Evolutionary conservation across 352 stramenopile genomes (phyloP).

Genomic region (Globisporangium recalcitrans): DNA sequence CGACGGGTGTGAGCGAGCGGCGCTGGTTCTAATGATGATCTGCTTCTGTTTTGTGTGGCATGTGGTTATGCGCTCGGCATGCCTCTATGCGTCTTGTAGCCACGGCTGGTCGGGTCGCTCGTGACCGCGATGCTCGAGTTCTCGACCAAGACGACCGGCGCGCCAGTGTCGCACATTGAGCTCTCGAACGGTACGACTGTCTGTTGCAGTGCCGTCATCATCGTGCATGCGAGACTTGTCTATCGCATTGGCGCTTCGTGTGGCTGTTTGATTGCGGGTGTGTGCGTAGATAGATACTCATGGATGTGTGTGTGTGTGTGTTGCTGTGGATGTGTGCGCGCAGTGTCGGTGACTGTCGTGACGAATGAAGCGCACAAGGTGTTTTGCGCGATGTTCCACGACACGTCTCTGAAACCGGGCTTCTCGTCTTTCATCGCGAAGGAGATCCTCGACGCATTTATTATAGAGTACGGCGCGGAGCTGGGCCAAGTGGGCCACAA

Average conservation of each 20-base stretch:
- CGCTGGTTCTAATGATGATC: neutral
- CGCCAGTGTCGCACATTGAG: conserved; percentile 89
- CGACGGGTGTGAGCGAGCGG: neutral
- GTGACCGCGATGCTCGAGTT: conserved; percentile 92
- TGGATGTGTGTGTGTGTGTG: neutral
- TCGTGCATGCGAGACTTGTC: neutral
- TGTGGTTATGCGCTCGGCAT: conserved; percentile 8
- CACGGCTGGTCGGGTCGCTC: conserved; percentile 84
- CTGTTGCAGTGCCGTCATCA: neutral
- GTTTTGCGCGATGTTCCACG: conserved; percentile 90
- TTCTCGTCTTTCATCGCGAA: conserved; percentile 87
- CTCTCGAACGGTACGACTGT: conserved; percentile 55
- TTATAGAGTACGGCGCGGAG: conserved; percentile 70
- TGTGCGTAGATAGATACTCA: neutral
- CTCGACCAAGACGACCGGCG: conserved; percentile 83
- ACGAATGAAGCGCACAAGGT: conserved; percentile 86
- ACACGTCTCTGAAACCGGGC: conserved; percentile 63
- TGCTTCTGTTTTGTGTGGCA: neutral
- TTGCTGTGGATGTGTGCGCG: neutral
- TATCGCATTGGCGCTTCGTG: neutral
- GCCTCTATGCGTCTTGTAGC: conserved; percentile 36
- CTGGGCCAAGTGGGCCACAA: conserved; percentile 85
- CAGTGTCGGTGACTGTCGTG: conserved; percentile 87
- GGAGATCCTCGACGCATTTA: conserved; percentile 83
- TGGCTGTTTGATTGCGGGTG: neutral